Base-by-base conservation (phyloP, 129 eudicot species). In the Rutidosis leptorrhynchoides region DNA sequence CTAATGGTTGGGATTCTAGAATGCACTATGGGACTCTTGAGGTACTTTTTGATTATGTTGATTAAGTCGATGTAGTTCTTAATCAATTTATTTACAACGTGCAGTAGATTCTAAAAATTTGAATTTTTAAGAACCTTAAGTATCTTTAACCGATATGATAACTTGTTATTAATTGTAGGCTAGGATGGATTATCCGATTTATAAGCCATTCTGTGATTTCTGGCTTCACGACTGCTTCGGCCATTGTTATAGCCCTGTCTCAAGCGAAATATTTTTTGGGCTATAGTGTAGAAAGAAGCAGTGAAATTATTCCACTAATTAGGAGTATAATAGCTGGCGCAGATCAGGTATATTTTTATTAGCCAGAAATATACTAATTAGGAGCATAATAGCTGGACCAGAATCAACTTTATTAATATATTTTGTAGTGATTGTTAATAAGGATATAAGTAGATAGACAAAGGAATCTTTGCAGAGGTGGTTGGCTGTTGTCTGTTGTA, bases 121-220 rank as follows among this genome's bases (percentile, higher is more conserved):
- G 7, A 45, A 45, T 45, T 29, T 29, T 70, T 11, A 43, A 5
- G 14, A 59, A 45, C 46, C 16, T 45, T 23, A 59, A 14, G 48
- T 8, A 14, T 19, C 54, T 58, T 51, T 22, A 1, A 72, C 12
- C 22, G 4, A 27, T 8, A 29, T n/a, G 24, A 2, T 6, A 48
- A 46, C 25, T n/a, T 52, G 23, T 53, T 75, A 30, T 67, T 61
- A 61, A 73, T 54, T 62, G 42, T 68, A 94, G 99, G 93, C 95
- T 94, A 27, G 99, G 99, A 77, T 94, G 97, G 99, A 70, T 94
- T 62, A 82, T 89, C 35, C 90, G 99, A 40, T 94, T 94, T 80
- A 94, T 94, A 80, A 94, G 99, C 78, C 99, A 84, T 73, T 90
- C 99, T 70, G 99, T 94, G 77, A 94, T 94, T 69, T 94, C 99